Conservation (phyloP, 116 monocot genomes). For the Dioscorea cayenensis region DNA sequence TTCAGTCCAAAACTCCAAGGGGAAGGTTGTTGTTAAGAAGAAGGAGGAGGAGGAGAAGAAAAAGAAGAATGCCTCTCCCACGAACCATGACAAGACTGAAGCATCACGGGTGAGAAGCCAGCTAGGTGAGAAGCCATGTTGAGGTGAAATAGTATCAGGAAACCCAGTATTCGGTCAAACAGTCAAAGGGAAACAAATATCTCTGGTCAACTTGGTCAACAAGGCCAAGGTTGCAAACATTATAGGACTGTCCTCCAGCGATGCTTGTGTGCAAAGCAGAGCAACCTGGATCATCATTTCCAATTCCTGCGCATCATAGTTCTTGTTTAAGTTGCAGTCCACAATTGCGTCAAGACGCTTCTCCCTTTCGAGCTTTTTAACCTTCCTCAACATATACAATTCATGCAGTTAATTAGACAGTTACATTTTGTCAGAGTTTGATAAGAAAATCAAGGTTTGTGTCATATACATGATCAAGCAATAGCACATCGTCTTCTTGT, state of each 20-base stretch:
- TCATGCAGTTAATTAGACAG: neutral
- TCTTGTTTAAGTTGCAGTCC: constrained; percentile 47
- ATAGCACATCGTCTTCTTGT: constrained; percentile 81
- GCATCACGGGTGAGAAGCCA: too few relatives aligned
- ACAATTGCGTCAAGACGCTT: constrained; percentile 59
- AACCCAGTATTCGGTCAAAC: too few relatives aligned
- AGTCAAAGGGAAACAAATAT: too few relatives aligned
- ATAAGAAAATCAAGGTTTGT: neutral
- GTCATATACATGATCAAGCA: constrained; percentile 84
- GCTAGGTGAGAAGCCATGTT: too few relatives aligned
- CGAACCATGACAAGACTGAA: too few relatives aligned
- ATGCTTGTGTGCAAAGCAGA: constrained; percentile 76
- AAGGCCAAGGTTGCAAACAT: too few relatives aligned
- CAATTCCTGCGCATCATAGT: constrained; percentile 48
- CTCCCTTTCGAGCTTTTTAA: constrained; percentile 64
- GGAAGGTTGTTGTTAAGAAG: too few relatives aligned
- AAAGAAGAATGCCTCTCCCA: too few relatives aligned
- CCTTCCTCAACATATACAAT: constrained; percentile 6
- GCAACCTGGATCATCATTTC: constrained; percentile 85
- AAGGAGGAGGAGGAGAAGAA: too few relatives aligned
- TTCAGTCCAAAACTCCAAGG: too few relatives aligned
- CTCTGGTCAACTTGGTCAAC: too few relatives aligned
- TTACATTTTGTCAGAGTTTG: neutral
- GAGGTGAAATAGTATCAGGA: too few relatives aligned
- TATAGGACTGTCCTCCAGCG: constrained; percentile 71